A percentile compares a stretch with the other conserved stretches of the same genome.
These are phyloP conservation scores for Vanrija sp. DNA, from an alignment of 1,284 basidiomycete species.

Conservation along the genomic window DNA sequence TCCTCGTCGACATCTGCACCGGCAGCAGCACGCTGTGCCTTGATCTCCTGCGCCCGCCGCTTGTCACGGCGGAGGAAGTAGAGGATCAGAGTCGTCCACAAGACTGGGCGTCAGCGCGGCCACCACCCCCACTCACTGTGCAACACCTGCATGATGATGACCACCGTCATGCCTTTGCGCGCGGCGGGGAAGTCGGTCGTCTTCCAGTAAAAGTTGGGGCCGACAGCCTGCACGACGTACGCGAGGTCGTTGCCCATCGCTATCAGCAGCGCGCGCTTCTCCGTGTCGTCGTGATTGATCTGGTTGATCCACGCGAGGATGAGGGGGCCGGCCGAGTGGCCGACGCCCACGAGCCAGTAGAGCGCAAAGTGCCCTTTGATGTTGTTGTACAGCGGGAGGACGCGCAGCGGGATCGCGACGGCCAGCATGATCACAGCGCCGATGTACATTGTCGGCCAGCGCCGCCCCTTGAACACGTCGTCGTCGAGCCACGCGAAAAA, in stretches of 20 bases:
- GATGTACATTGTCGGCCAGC: slow-evolving; percentile 37
- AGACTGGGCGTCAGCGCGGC: neutral
- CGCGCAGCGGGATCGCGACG: slow-evolving; percentile 21
- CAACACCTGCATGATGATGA: slow-evolving; percentile 18
- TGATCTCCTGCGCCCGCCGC: neutral
- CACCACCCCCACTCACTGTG: slow-evolving; percentile 21
- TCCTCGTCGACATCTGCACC: no score
- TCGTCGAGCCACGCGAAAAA: slow-evolving; percentile 37
- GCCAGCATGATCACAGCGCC: slow-evolving; percentile 25
- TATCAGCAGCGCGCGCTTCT: slow-evolving; percentile 37
- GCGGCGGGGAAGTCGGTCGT: slow-evolving; percentile 35
- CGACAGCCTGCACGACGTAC: slow-evolving; percentile 39
- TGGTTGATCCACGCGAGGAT: slow-evolving; percentile 36
- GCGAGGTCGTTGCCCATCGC: slow-evolving; percentile 37
- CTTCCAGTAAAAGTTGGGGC: slow-evolving; percentile 42
- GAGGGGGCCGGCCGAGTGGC: slow-evolving; percentile 8
- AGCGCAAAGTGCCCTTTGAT: slow-evolving; percentile 24
- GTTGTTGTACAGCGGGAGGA: slow-evolving; percentile 33
- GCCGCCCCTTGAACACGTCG: slow-evolving; percentile 26
- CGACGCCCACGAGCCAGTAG: slow-evolving; percentile 23
- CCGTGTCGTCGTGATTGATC: slow-evolving; percentile 30
- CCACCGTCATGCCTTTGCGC: slow-evolving; percentile 29
- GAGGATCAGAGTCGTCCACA: slow-evolving; percentile 22
- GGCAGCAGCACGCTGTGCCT: no score
- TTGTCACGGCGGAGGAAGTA: slow-evolving; percentile 20